Conservation (phyloP, 1,284 basidiomycete genomes). For the Papiliotrema nemorosa region DNA sequence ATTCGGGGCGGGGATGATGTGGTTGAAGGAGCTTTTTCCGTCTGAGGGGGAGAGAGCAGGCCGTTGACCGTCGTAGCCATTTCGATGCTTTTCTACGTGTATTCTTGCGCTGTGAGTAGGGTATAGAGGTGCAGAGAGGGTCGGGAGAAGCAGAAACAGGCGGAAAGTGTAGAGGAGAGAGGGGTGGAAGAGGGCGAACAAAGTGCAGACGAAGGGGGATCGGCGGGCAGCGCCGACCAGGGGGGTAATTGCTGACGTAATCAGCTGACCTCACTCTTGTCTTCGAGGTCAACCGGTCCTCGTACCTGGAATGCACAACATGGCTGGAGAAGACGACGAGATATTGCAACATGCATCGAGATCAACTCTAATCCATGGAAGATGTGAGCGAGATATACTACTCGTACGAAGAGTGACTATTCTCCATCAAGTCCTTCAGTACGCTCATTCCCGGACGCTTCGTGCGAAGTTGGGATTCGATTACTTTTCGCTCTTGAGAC, state of each 20-base stretch:
- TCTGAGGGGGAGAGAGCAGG: conserved; percentile 22
- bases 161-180: not conserved
- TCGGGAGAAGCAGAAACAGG: not conserved
- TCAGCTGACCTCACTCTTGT: no score
- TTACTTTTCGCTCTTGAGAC: not conserved
- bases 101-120: not conserved
- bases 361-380: not conserved
- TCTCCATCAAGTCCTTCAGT: conserved; percentile 11
- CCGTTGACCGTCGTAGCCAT: conserved; percentile 20
- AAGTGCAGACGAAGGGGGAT: not conserved
- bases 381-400: conserved; percentile 14
- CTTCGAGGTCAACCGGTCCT: no score
- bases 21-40: conserved; percentile 23
- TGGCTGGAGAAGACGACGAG: no score
- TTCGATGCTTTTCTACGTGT: not conserved
- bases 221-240: not conserved
- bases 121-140: not conserved
- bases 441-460: conserved; percentile 1
- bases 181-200: not conserved
- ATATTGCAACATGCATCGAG: not conserved
- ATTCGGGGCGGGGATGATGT: conserved; percentile 28
- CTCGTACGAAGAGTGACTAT: conserved; percentile 6
- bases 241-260: no score
- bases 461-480: not conserved
- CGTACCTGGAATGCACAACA: not conserved